Evolutionary conservation across 768 basidiomycete genomes (phyloP).

Genomic region (Pleurotus citrinopileatus): DNA sequence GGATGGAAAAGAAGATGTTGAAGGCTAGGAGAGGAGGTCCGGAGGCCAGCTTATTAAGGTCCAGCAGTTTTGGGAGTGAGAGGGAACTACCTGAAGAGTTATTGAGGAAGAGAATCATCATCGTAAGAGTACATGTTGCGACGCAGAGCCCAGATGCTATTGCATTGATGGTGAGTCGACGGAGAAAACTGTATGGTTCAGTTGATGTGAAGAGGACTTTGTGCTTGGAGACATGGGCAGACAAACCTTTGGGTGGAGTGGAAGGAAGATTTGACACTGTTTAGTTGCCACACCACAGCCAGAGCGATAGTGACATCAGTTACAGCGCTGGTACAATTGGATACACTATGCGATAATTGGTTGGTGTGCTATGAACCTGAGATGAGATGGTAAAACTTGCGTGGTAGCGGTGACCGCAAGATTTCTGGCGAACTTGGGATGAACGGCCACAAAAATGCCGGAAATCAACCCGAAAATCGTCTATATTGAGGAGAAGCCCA

Average conservation of each 20-base stretch:
- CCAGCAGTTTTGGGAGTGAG: too few species aligned
- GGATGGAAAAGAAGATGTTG: slow-evolving; percentile 5
- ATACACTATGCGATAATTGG: neutral
- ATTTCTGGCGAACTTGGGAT: neutral
- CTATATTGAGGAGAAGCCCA: neutral
- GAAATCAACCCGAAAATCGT: neutral
- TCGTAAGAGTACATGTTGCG: slow-evolving; percentile 4
- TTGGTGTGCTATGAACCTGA: neutral
- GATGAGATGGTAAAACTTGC: neutral
- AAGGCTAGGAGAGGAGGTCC: slow-evolving; percentile 9
- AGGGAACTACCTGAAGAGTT: neutral
- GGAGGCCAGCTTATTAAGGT: too few species aligned
- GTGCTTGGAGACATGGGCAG: too few species aligned
- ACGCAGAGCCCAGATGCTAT: slow-evolving; percentile 11
- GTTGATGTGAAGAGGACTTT: too few species aligned
- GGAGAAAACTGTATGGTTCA: slow-evolving; percentile 9
- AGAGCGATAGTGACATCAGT: slow-evolving; percentile 12
- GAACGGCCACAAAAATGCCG: neutral
- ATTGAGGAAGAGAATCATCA: slow-evolving; percentile 11
- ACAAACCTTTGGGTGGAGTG: slow-evolving; percentile 10
- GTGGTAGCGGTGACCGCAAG: slow-evolving; percentile 11
- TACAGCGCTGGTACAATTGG: slow-evolving; percentile 7
- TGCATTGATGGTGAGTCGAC: slow-evolving; percentile 8
- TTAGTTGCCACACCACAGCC: slow-evolving; percentile 14
- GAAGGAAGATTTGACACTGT: slow-evolving; percentile 8